Conservation (phyloP, 805 yeast species). For the Saturnispora gosingensis region DNA sequence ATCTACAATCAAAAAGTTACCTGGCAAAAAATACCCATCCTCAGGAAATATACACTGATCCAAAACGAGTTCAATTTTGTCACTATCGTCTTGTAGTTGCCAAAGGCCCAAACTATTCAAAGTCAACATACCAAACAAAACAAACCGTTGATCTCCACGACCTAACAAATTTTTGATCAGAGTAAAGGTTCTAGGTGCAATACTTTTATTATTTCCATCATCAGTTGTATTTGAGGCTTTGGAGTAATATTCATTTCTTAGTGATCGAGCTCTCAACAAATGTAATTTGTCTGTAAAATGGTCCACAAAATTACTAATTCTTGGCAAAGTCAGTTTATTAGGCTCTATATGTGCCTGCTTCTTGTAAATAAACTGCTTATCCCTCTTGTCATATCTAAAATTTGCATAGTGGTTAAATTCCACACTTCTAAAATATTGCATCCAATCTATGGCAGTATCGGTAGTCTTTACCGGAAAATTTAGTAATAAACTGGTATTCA, state of each 20-base stretch:
- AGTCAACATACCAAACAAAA: conserved; percentile 68
- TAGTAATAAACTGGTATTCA: conserved; percentile 5
- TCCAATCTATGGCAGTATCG: conserved; percentile 44
- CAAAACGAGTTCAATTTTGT: conserved; percentile 58
- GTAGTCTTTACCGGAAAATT: background rate
- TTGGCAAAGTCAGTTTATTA: conserved; percentile 13
- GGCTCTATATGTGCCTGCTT: background rate
- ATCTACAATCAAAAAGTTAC: conserved; percentile 72
- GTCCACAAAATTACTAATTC: conserved; percentile 26
- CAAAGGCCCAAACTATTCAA: conserved; percentile 57
- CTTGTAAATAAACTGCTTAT: conserved; percentile 49
- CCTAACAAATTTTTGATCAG: conserved; percentile 80
- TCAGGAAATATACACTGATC: conserved; percentile 51
- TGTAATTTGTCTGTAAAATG: conserved; percentile 48
- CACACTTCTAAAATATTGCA: conserved; percentile 58
- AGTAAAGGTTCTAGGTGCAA: conserved; percentile 36
- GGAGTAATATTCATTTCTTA: conserved; percentile 48
- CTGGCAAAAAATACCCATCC: conserved; percentile 61
- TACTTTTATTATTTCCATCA: conserved; percentile 4
- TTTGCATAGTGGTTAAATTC: conserved; percentile 57
- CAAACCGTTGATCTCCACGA: conserved; percentile 65
- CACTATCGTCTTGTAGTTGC: conserved; percentile 76
- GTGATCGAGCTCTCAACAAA: conserved; percentile 57
- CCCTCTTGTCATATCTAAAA: conserved; percentile 48
- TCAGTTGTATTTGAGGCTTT: conserved; percentile 3